A percentile compares a stretch with the other conserved stretches of the same genome.
Conservation (phyloP, 2,329 filamentous ascomycete genomes). For the Plectosphaerella sp. region DNA sequence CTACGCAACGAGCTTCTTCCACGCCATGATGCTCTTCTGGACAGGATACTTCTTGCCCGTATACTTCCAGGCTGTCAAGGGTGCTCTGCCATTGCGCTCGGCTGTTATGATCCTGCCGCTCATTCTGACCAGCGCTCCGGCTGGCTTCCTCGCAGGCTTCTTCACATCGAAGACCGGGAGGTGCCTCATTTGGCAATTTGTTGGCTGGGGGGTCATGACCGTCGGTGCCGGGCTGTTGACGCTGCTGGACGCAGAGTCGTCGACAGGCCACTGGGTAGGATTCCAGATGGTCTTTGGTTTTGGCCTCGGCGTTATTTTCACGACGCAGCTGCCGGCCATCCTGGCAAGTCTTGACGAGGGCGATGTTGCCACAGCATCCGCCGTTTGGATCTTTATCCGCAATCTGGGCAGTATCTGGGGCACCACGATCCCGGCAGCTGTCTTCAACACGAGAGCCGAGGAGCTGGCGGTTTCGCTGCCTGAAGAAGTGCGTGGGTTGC, state of each 20-base stretch:
- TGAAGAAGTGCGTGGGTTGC: constrained; percentile 4
- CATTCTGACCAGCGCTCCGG: constrained; percentile 21
- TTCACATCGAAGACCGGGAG: constrained; percentile 25
- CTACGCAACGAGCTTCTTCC: constrained; percentile 63
- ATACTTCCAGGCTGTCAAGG: constrained; percentile 39
- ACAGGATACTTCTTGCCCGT: constrained; percentile 36
- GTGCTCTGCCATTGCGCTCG: constrained; percentile 23
- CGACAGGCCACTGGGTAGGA: constrained; percentile 31
- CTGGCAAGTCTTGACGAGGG: constrained; percentile 31
- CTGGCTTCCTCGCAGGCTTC: constrained; percentile 18
- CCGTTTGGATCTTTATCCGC: constrained; percentile 39
- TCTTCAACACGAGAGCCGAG: constrained; percentile 26
- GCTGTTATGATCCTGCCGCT: constrained; percentile 27
- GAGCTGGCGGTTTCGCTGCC: constrained; percentile 6
- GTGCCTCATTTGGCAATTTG: constrained; percentile 27
- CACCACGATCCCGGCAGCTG: constrained; percentile 33
- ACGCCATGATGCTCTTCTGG: constrained; percentile 58
- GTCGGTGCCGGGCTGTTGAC: constrained; percentile 36
- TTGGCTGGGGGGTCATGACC: constrained; percentile 28
- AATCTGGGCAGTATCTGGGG: constrained; percentile 43
- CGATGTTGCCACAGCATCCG: constrained; percentile 31
- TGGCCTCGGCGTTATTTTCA: constrained; percentile 37
- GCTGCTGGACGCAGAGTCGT: constrained; percentile 29
- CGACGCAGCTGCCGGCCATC: constrained; percentile 36
- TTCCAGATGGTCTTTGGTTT: constrained; percentile 34